Evolutionary conservation across 768 basidiomycete genomes (phyloP).

Genomic region (Suillus clintonianus): DNA sequence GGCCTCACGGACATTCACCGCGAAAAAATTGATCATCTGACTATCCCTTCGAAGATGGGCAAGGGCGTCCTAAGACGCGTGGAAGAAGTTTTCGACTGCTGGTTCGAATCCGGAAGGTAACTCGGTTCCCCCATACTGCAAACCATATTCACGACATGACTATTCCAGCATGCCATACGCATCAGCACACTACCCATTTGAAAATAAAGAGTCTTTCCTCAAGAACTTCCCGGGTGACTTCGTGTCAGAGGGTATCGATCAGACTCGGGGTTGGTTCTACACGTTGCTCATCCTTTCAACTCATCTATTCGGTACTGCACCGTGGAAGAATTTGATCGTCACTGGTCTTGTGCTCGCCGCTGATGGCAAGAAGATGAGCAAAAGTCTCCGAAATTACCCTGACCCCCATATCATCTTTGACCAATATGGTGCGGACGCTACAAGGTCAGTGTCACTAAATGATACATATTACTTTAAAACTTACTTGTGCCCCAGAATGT

Average conservation of each 20-base stretch:
- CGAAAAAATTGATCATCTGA: constrained; percentile 94
- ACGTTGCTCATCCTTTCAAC: constrained; percentile 95
- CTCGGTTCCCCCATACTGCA: not conserved
- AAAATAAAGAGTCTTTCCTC: constrained; percentile 89
- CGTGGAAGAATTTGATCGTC: constrained; percentile 98
- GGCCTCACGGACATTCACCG: constrained; percentile 91
- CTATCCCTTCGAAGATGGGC: constrained; percentile 88
- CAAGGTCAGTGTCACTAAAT: constrained; percentile 52
- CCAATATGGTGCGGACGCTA: constrained; percentile 93
- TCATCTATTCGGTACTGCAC: constrained; percentile 89
- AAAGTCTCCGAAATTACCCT: constrained; percentile 94
- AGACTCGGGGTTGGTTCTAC: constrained; percentile 99
- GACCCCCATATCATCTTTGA: constrained; percentile 91
- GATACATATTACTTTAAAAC: not conserved
- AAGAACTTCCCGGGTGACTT: constrained; percentile 92
- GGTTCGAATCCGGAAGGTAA: constrained; percentile 99
- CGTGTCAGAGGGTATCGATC: constrained; percentile 97
- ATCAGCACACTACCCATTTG: constrained; percentile 96
- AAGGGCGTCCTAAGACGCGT: constrained; percentile 85
- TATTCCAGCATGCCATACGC: constrained; percentile 92
- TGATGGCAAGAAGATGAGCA: constrained; percentile 99
- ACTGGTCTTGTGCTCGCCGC: constrained; percentile 94
- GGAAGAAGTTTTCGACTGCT: constrained; percentile 99
- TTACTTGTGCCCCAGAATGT: constrained; percentile 64
- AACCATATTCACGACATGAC: not conserved